These are phyloP conservation scores for Taiwanofungus camphoratus DNA, from an alignment of 1,284 basidiomycete species.

Conservation along the genomic window DNA sequence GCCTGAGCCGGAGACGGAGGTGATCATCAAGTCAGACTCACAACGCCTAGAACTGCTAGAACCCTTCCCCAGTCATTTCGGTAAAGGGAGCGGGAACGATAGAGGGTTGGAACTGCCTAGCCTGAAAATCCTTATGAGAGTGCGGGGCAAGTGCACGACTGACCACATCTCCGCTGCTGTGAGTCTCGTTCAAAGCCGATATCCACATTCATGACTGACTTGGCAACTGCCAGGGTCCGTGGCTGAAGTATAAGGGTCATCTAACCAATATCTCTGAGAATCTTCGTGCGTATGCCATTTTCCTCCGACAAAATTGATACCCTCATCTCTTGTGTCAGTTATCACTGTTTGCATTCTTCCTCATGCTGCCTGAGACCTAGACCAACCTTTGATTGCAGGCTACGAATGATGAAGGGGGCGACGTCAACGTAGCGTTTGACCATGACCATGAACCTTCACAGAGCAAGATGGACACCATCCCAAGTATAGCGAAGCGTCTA, in stretches of 20 bases:
- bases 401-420: constrained; percentile 87
- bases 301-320: constrained; percentile 31
- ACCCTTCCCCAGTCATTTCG: constrained; percentile 84
- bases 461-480: constrained; percentile 74
- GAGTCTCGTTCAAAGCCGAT: no score
- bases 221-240: constrained; percentile 84
- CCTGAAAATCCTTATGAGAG: constrained; percentile 83
- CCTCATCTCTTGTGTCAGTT: constrained; percentile 34
- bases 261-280: constrained; percentile 96
- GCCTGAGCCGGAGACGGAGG: constrained; percentile 73
- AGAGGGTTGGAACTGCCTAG: constrained; percentile 73
- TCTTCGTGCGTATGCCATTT: constrained; percentile 58
- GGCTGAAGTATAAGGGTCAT: constrained; percentile 98
- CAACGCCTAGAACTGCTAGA: constrained; percentile 84
- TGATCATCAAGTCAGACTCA: constrained; percentile 77
- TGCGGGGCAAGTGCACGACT: constrained; percentile 97
- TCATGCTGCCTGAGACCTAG: background rate
- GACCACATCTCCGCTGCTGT: constrained; percentile 96
- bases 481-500: constrained; percentile 83
- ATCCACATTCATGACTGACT: no score
- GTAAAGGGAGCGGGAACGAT: constrained; percentile 39
- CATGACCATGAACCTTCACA: constrained; percentile 43
- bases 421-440: constrained; percentile 88
- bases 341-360: constrained; percentile 39
- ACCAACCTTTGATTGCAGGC: constrained; percentile 40